Conservation (phyloP, 129 eudicot genomes). For the Flaveria brownii region DNA sequence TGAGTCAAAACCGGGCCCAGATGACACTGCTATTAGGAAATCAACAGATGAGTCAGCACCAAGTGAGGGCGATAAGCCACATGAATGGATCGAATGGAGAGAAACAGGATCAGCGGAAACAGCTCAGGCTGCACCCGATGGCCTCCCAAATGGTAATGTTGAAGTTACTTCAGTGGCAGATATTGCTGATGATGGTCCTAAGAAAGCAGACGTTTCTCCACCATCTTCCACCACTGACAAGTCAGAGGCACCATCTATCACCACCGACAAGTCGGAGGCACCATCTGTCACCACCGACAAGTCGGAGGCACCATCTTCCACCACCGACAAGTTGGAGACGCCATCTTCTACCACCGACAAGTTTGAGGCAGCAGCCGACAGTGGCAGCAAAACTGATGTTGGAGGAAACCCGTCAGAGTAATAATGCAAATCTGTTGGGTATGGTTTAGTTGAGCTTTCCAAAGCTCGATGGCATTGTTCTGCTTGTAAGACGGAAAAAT, state of each 20-base stretch:
- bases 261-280: no score
- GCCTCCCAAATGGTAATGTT: conserved; percentile 47
- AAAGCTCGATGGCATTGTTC: conserved; percentile 26
- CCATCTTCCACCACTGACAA: conserved; percentile 32
- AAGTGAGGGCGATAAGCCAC: conserved; percentile 49
- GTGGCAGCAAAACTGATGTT: conserved; percentile 10
- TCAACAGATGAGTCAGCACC: conserved; percentile 28
- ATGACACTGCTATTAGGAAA: conserved; percentile 34
- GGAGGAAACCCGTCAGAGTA: conserved; percentile 33
- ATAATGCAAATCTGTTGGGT: conserved; percentile 1
- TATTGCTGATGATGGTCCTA: conserved; percentile 24
- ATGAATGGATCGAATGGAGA: conserved; percentile 80
- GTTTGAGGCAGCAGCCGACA: conserved; percentile 16
- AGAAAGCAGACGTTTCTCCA: conserved; percentile 20
- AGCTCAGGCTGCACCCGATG: conserved; percentile 37
- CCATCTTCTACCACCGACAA: background rate
- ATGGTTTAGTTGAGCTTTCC: conserved; percentile 21
- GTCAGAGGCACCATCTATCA: background rate
- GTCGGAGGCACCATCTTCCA: conserved; percentile 16
- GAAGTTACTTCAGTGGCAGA: conserved; percentile 27
- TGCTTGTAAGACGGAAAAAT: conserved; percentile 24
- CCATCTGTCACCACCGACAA: background rate
- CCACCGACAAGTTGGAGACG: conserved; percentile 23
- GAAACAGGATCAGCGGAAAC: conserved; percentile 43
- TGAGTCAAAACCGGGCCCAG: conserved; percentile 35